Evolutionary conservation across 2,329 filamentous ascomycete genomes (phyloP).

Genomic region (Cercospora berteroae): DNA sequence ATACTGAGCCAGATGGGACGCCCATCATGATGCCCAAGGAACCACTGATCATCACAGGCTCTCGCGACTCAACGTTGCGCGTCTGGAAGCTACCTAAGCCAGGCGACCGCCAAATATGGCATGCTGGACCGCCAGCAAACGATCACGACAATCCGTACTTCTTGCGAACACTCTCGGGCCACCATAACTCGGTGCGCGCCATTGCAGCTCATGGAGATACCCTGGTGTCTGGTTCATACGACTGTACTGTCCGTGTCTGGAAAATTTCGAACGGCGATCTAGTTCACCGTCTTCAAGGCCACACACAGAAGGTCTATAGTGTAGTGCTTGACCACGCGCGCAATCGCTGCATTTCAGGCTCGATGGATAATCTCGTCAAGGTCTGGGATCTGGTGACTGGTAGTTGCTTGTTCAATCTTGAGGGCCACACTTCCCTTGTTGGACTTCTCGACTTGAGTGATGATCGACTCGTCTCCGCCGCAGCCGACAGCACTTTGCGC

Average conservation of each 20-base stretch:
- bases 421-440: constrained; percentile 89
- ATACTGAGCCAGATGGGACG: constrained; percentile 67
- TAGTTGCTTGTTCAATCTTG: constrained; percentile 79
- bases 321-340: constrained; percentile 90
- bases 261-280: constrained; percentile 93
- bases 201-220: constrained; percentile 95
- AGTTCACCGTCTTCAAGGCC: constrained; percentile 78
- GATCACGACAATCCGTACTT: constrained; percentile 90
- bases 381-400: constrained; percentile 94
- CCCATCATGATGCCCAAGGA: constrained; percentile 88
- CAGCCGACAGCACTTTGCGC: constrained; percentile 88
- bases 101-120: constrained; percentile 73
- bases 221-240: constrained; percentile 95
- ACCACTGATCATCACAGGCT: constrained; percentile 94
- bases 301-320: constrained; percentile 92
- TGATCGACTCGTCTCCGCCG: constrained; percentile 88
- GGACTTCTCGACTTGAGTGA: constrained; percentile 86
- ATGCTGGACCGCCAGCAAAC: constrained; percentile 70
- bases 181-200: constrained; percentile 89
- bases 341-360: constrained; percentile 94
- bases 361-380: constrained; percentile 97
- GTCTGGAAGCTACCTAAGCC: constrained; percentile 91
- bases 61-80: constrained; percentile 86
- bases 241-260: constrained; percentile 93
- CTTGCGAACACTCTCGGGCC: constrained; percentile 79